Evolutionary conservation across 129 eudicot species (phyloP), one percentile per base, ranked within the genome.

Genomic region (Glebionis coronaria): DNA sequence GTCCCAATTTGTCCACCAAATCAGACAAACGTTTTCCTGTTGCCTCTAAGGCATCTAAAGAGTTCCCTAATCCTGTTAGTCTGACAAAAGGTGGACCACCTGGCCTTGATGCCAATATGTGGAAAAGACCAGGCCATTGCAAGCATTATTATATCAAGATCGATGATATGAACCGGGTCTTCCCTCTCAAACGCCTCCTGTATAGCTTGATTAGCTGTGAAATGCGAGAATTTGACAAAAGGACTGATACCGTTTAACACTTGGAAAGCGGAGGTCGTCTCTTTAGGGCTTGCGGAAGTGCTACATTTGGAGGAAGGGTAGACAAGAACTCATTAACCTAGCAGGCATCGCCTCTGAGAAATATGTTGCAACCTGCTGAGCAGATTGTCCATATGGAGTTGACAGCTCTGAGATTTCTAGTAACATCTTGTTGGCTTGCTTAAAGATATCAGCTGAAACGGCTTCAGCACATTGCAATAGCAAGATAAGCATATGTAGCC

Each of bases 321-420:
- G 66, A 64, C 94, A 85, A 0, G 99, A 87, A 71, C 67, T 89
- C 53, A 90, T 83, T n/a, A 94, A 76, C 28, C 99, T 75, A 0
- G 97, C 93, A 0, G 99, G 90, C 97, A 94, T 94, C 23, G 99
- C 99, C 70, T 94, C 99, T 0, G 99, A 94, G 83, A 94, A 94
- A 65, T 94, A 94, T 0, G 99, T 97, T 0, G 97, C 99, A 0
- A 94, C 97, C 6, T 97, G 95, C 58, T 94, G 99, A 0, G 99
- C 99, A 0, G 99, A 85, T 0, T 97, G 87, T 11, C 99, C 99
- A 55, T 84, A 94, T 0, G 99, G 99, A 3, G 97, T 86, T 0
- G 99, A 89, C 5, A 87, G 83, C 72, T 94, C 84, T 1, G 97
- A 84, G 35, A 94, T 90, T 67, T 94, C 99, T 9, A 90, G 60